These are phyloP conservation scores for Schizonepeta tenuifolia DNA, from an alignment of 257 asterid genomes.

Conservation along the genomic window DNA sequence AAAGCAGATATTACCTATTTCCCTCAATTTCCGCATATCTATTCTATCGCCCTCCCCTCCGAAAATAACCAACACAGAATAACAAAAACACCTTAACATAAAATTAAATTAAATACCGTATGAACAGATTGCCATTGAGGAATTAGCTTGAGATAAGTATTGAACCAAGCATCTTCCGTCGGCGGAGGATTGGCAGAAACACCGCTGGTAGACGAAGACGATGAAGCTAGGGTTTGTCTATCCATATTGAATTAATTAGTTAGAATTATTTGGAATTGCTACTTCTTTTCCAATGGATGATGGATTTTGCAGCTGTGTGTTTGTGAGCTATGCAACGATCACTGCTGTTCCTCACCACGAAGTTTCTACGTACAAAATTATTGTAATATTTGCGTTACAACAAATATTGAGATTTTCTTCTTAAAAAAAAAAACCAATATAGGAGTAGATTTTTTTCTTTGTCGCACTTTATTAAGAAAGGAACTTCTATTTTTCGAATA, in stretches of 20 bases:
- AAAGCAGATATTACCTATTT: not conserved
- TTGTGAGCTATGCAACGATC: slow-evolving; percentile 34
- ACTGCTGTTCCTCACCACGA: slow-evolving; percentile 45
- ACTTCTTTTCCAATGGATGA: not conserved
- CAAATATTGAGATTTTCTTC: not conserved
- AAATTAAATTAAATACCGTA: slow-evolving; percentile 44
- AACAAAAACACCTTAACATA: not conserved
- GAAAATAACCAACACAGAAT: not conserved
- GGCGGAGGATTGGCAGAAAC: slow-evolving; percentile 53
- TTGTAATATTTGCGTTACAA: not conserved
- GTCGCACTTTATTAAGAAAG: slow-evolving; percentile 13
- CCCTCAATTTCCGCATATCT: slow-evolving; percentile 6
- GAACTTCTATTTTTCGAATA: not conserved
- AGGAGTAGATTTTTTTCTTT: slow-evolving; percentile 9
- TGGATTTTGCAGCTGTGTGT: slow-evolving; percentile 10
- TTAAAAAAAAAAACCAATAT: too few relatives aligned
- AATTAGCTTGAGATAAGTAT: slow-evolving; percentile 50
- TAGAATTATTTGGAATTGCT: not conserved
- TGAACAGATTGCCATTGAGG: slow-evolving; percentile 70
- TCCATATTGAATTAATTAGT: slow-evolving; percentile 40
- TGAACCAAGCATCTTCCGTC: slow-evolving; percentile 79
- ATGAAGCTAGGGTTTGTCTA: slow-evolving; percentile 78
- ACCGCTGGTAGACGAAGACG: slow-evolving; percentile 51
- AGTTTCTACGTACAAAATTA: slow-evolving; percentile 7
- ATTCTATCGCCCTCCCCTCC: not conserved